phyloP scores from a whole-genome alignment of 2,329 filamentous ascomycete species.

The Ophiocordyceps camponoti-floridani region DNA sequence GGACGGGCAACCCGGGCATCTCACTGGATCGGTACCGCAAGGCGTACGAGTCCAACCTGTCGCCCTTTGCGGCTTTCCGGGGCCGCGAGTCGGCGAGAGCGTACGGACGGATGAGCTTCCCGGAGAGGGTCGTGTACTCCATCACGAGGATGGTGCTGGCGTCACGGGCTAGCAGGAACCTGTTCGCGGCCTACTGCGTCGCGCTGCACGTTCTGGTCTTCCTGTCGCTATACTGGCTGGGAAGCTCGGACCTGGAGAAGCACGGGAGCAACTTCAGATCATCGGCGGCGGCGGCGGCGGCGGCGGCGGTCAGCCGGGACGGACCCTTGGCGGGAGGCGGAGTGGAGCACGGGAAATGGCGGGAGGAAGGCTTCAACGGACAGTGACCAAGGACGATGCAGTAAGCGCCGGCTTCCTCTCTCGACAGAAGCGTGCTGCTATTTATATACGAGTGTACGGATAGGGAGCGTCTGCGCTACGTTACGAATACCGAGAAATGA shows the following conservation, averaged over 20 bases:
- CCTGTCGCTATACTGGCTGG: conserved; percentile 70
- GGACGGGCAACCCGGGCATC: conserved; percentile 31
- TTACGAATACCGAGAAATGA: no score
- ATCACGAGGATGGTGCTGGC: conserved; percentile 81
- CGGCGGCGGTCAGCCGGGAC: conserved; percentile 14
- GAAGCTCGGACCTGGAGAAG: conserved; percentile 45
- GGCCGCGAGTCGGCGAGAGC: conserved; percentile 84
- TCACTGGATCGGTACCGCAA: conserved; percentile 67
- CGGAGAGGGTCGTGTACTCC: conserved; percentile 78
- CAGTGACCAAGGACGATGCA: conserved; percentile 5
- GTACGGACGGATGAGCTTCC: conserved; percentile 82
- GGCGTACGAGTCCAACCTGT: conserved; percentile 88
- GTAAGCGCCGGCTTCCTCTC: neutral
- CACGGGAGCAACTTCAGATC: conserved; percentile 40
- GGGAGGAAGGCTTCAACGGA: conserved; percentile 40
- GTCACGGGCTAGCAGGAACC: conserved; percentile 74
- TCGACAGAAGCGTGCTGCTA: neutral
- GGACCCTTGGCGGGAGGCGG: conserved; percentile 9
- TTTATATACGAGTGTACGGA: neutral
- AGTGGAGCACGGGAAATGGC: conserved; percentile 37
- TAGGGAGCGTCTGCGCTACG: no score
- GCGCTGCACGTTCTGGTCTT: conserved; percentile 80
- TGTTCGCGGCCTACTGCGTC: conserved; percentile 86
- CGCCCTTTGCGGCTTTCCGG: conserved; percentile 86
- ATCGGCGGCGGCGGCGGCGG: conserved; percentile 22